phyloP scores from a whole-genome alignment of 495 filamentous ascomycete genomes.

The Xylaria acuta region DNA sequence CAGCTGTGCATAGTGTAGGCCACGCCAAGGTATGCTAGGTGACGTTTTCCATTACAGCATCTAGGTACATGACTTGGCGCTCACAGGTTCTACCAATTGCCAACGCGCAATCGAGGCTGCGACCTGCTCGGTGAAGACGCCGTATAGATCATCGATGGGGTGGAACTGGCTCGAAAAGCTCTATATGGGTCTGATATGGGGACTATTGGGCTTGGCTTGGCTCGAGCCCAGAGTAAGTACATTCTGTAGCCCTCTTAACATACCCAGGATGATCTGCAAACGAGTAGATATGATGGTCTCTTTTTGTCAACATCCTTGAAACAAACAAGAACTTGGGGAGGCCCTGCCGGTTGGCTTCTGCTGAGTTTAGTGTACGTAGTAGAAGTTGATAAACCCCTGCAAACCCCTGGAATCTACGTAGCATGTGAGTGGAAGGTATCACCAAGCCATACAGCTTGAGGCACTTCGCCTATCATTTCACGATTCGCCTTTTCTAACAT shows the following conservation, averaged over 20 bases:
- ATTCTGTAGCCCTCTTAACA: background rate
- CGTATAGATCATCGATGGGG: background rate
- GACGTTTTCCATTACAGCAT: background rate
- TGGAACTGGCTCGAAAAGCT: background rate
- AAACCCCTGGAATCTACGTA: background rate
- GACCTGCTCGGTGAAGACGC: background rate
- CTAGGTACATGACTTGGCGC: background rate
- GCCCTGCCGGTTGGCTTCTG: background rate
- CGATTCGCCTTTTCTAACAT: background rate
- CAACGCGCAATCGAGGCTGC: background rate
- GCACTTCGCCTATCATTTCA: background rate
- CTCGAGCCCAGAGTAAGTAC: background rate
- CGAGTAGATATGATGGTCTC: background rate
- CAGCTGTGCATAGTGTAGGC: background rate
- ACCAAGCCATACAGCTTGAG: background rate
- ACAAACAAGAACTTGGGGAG: background rate
- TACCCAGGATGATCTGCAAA: background rate
- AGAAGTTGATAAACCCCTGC: background rate
- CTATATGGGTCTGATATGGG: background rate
- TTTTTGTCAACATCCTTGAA: slow-evolving; percentile 23
- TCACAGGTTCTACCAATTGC: background rate
- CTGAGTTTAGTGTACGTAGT: background rate
- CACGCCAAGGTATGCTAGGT: background rate
- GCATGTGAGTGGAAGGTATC: background rate
- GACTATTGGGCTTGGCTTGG: slow-evolving; percentile 11